phyloP scores from a whole-genome alignment of 345 rosid genomes.

The Ricinus communis region DNA sequence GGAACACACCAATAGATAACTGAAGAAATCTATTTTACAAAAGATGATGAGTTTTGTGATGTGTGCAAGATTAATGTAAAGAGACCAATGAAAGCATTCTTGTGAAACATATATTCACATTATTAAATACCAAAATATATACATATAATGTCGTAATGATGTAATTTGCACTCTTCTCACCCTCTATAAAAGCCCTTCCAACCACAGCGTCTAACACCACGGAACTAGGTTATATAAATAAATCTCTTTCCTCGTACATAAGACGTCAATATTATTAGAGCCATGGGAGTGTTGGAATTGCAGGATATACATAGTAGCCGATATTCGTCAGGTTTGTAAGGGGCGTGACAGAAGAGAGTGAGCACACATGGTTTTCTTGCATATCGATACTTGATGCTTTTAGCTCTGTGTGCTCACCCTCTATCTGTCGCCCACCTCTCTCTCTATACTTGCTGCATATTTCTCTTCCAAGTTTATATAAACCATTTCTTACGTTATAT shows the following conservation, averaged over 20 bases:
- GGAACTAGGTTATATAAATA: neutral
- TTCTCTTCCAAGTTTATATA: too few species aligned
- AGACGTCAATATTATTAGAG: too few species aligned
- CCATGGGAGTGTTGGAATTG: neutral
- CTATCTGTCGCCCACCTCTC: constrained; percentile 20
- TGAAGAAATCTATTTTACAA: too few species aligned
- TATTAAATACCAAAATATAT: too few species aligned
- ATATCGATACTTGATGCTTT: constrained; percentile 18
- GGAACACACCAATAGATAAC: too few species aligned
- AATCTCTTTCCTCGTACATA: neutral
- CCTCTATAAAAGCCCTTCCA: constrained; percentile 13
- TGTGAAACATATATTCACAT: too few species aligned
- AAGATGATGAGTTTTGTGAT: too few species aligned
- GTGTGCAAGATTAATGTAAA: too few species aligned
- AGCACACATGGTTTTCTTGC: constrained; percentile 35
- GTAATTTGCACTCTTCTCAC: neutral
- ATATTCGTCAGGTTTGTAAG: neutral
- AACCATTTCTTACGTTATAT: too few species aligned
- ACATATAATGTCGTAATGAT: too few species aligned
- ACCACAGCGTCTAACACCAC: neutral
- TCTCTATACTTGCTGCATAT: too few species aligned
- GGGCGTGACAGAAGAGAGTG: constrained; percentile 39
- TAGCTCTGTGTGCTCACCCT: constrained; percentile 29
- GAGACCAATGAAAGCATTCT: too few species aligned
- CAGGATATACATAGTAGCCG: neutral